These are phyloP conservation scores for Podospora pseudopauciseta DNA, from an alignment of 495 filamentous ascomycete genomes.

Conservation along the genomic window DNA sequence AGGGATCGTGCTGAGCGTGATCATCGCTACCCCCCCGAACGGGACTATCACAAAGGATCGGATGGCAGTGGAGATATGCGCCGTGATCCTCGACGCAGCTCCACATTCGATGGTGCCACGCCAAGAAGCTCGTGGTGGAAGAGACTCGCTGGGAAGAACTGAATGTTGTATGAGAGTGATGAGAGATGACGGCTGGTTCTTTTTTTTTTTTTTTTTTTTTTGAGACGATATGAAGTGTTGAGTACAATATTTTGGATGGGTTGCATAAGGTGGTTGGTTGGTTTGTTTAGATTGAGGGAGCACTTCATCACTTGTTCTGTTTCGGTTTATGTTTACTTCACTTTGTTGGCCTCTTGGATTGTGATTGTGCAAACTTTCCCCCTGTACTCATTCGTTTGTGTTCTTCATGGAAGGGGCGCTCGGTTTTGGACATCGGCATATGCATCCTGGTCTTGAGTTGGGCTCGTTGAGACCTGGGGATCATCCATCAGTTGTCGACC, in stretches of 20 bases:
- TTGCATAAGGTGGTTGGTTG: background rate
- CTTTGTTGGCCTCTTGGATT: background rate
- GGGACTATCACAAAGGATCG: slow-evolving; percentile 38
- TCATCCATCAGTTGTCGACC: background rate
- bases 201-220: background rate
- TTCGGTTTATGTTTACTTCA: background rate
- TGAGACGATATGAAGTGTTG: background rate
- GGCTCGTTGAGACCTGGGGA: background rate
- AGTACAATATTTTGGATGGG: background rate
- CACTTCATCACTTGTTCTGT: background rate
- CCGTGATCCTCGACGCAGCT: slow-evolving; percentile 35
- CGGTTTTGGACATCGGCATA: background rate
- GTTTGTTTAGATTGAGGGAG: background rate
- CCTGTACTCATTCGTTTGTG: background rate
- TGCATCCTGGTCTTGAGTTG: background rate
- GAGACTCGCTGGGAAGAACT: slow-evolving; percentile 34
- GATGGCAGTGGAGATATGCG: slow-evolving; percentile 42
- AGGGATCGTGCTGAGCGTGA: slow-evolving; percentile 13
- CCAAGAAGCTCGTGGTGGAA: slow-evolving; percentile 56
- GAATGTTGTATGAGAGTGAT: slow-evolving; percentile 10
- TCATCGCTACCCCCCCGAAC: slow-evolving; percentile 1
- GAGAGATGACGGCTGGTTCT: slow-evolving; percentile 3
- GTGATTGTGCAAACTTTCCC: background rate
- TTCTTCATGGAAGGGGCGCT: background rate
- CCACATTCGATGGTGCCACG: slow-evolving; percentile 40